Percentiles rank a stretch among this genome's conserved stretches.
phyloP scores from a whole-genome alignment of 2,329 filamentous ascomycete genomes.

The Lasiodiplodia gonubiensis region DNA sequence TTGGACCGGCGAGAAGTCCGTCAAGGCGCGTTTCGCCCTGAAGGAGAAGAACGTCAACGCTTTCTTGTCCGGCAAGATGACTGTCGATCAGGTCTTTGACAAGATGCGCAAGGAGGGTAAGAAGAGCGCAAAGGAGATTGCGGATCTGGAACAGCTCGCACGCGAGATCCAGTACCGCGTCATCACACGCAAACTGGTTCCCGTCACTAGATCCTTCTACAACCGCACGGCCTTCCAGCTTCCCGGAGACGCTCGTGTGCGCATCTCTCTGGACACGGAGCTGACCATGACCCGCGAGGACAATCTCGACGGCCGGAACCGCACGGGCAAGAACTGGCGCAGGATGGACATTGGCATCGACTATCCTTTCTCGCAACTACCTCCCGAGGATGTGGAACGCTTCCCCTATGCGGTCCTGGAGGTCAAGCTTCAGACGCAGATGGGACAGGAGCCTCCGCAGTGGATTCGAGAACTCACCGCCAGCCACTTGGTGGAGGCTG shows the following conservation, averaged over 20 bases:
- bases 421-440: slow-evolving; percentile 96
- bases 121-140: slow-evolving; percentile 89
- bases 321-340: slow-evolving; percentile 89
- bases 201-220: slow-evolving; percentile 95
- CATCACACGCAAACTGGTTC: slow-evolving; percentile 82
- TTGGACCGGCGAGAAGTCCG: slow-evolving; percentile 98
- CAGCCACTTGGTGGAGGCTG: slow-evolving; percentile 96
- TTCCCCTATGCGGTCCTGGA: slow-evolving; percentile 97
- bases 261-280: slow-evolving; percentile 96
- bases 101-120: slow-evolving; percentile 96
- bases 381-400: slow-evolving; percentile 80
- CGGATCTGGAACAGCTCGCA: slow-evolving; percentile 86
- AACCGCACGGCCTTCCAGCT: slow-evolving; percentile 98
- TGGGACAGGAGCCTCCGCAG: slow-evolving; percentile 90
- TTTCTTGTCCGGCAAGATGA: slow-evolving; percentile 82
- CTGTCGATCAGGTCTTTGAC: slow-evolving; percentile 88
- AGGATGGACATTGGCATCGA: slow-evolving; percentile 98
- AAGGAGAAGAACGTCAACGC: slow-evolving; percentile 98
- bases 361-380: slow-evolving; percentile 88
- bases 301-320: slow-evolving; percentile 79
- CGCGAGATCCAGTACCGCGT: slow-evolving; percentile 93
- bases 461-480: slow-evolving; percentile 95
- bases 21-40: slow-evolving; percentile 92
- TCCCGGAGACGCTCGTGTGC: slow-evolving; percentile 91
- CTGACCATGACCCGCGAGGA: slow-evolving; percentile 95